Conservation (phyloP, 2,329 filamentous ascomycete species). For the Fusarium albosuccineum region DNA sequence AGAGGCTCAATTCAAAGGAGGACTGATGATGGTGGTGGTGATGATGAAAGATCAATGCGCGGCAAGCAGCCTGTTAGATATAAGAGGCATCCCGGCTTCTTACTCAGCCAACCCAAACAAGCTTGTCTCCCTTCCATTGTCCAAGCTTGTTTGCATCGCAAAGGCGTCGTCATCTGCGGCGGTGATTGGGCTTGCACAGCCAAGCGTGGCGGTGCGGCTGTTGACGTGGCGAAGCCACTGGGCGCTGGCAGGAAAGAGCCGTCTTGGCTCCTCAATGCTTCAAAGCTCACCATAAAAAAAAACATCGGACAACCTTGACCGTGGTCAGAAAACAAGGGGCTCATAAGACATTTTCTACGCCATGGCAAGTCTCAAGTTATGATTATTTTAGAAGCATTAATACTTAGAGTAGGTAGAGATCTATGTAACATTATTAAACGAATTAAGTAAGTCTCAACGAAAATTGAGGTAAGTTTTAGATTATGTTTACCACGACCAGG, state of each 20-base stretch:
- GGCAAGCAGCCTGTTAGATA: conserved; percentile 24
- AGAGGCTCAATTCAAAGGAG: neutral
- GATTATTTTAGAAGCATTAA: too few species aligned
- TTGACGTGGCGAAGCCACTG: conserved; percentile 30
- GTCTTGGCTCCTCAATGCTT: too few species aligned
- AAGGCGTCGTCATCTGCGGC: conserved; percentile 40
- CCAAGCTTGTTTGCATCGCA: conserved; percentile 8
- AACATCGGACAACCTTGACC: too few species aligned
- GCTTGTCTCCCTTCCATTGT: conserved; percentile 7
- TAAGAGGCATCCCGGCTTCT: conserved; percentile 35
- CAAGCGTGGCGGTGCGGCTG: conserved; percentile 36
- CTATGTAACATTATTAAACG: too few species aligned
- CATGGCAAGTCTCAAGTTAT: too few species aligned
- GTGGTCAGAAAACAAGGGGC: too few species aligned
- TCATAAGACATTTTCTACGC: too few species aligned
- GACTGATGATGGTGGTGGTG: neutral
- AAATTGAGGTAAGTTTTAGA: too few species aligned
- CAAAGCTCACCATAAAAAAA: too few species aligned
- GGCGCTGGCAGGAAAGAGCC: conserved; percentile 9
- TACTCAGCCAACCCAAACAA: conserved; percentile 36
- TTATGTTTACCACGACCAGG: too few species aligned
- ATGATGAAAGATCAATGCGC: neutral
- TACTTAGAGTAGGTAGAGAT: too few species aligned
- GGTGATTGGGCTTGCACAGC: conserved; percentile 27
- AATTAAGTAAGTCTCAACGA: too few species aligned